A percentile compares a stretch with the other conserved stretches of the same genome.
phyloP scores from a whole-genome alignment of 2,329 filamentous ascomycete genomes.

The Cordyceps javanica region DNA sequence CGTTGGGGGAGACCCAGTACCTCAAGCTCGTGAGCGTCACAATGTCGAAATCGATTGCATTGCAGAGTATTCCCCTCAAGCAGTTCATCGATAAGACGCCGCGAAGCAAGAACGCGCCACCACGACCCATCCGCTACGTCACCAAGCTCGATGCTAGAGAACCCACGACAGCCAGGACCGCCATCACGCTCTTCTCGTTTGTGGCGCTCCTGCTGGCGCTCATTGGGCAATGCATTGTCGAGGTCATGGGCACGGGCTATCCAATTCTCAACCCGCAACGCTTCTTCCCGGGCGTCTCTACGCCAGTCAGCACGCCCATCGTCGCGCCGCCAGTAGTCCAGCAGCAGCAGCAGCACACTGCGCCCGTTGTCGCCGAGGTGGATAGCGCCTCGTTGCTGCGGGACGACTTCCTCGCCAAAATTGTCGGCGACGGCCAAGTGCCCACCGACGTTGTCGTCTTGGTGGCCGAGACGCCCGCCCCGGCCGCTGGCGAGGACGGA shows the following conservation, averaged over 20 bases:
- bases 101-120: constrained; percentile 30
- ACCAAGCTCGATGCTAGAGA: constrained; percentile 53
- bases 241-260: constrained; percentile 48
- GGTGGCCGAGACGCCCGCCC: constrained; percentile 21
- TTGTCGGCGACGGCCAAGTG: constrained; percentile 28
- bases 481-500: constrained; percentile 14
- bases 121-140: constrained; percentile 60
- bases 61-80: constrained; percentile 70
- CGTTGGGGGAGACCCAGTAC: constrained; percentile 20
- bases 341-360: constrained; percentile 8
- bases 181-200: constrained; percentile 49
- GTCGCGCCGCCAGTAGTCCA: constrained; percentile 15
- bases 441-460: constrained; percentile 35
- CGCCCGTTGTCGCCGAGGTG: constrained; percentile 14
- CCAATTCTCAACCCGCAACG: constrained; percentile 50
- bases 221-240: constrained; percentile 57
- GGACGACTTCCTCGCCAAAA: constrained; percentile 31
- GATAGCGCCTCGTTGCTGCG: constrained; percentile 22
- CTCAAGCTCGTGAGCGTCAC: constrained; percentile 77
- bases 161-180: constrained; percentile 39
- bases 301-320: constrained; percentile 20
- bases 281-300: constrained; percentile 40
- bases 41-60: constrained; percentile 70
- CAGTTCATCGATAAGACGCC: constrained; percentile 33
- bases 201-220: constrained; percentile 56